Conservation (phyloP, 2,329 filamentous ascomycete species). For the Fusarium xylarioides region DNA sequence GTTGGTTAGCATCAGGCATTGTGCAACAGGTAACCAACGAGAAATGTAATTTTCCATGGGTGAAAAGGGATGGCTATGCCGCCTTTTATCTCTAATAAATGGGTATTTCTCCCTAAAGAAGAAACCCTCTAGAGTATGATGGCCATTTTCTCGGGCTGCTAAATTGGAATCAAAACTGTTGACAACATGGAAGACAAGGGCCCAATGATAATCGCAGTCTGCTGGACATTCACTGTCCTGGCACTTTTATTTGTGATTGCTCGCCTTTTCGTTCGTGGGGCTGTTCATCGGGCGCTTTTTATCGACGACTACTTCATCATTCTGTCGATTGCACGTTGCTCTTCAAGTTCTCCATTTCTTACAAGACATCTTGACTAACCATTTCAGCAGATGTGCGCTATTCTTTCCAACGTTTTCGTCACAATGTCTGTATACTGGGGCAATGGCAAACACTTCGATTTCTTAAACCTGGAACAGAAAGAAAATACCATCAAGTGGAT, state of each 20-base stretch:
- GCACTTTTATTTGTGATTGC: background rate
- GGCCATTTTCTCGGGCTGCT: background rate
- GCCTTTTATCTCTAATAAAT: background rate
- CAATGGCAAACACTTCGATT: background rate
- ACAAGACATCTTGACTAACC: no score
- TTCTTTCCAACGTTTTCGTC: background rate
- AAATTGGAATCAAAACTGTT: background rate
- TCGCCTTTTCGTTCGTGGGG: background rate
- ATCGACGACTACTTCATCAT: background rate
- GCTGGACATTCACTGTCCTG: background rate
- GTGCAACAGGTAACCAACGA: background rate
- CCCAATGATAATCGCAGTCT: background rate
- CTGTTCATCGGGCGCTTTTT: background rate
- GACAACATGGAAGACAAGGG: background rate
- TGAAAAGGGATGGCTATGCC: background rate
- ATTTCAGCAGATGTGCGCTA: background rate
- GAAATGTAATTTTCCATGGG: background rate
- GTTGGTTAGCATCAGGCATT: background rate
- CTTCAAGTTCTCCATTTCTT: no score
- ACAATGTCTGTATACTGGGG: background rate
- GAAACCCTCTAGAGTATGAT: background rate
- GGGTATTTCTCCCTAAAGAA: background rate
- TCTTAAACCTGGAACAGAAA: background rate
- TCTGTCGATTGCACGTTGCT: background rate
- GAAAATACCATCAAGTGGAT: background rate